A percentile compares a stretch with the other conserved stretches of the same genome.
These are phyloP conservation scores for Paspalum notatum DNA, from an alignment of 176 grass and related monocot species.

Conservation along the genomic window DNA sequence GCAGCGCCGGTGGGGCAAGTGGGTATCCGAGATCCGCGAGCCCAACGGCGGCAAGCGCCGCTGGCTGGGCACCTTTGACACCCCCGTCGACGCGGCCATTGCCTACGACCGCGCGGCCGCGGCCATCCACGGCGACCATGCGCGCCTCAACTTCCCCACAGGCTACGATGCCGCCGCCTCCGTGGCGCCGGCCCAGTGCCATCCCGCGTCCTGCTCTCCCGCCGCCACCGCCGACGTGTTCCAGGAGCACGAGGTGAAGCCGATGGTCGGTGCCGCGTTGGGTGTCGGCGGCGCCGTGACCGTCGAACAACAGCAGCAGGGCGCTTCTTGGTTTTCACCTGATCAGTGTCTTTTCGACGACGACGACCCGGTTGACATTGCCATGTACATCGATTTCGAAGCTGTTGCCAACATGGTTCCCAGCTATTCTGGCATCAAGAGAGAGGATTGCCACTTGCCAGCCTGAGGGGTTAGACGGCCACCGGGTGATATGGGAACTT, in stretches of 20 bases:
- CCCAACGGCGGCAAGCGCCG: conserved; percentile 47
- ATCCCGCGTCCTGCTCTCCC: neutral
- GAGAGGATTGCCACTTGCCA: conserved; percentile 7
- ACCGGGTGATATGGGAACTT: neutral
- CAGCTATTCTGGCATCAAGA: conserved; percentile 5
- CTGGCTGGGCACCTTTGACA: conserved; percentile 73
- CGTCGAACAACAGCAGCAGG: conserved; percentile 7
- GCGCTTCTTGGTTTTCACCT: neutral
- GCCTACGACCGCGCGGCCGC: conserved; percentile 62
- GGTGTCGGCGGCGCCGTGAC: neutral
- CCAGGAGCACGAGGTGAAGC: conserved; percentile 36
- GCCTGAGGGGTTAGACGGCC: conserved; percentile 6
- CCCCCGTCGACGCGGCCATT: conserved; percentile 54
- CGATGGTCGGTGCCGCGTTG: neutral
- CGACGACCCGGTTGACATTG: conserved; percentile 43
- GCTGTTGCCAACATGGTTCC: conserved; percentile 2
- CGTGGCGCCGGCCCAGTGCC: neutral
- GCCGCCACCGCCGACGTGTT: neutral
- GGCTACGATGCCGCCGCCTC: neutral
- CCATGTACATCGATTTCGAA: conserved; percentile 46
- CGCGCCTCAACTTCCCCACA: conserved; percentile 51
- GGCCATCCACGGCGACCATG: conserved; percentile 44
- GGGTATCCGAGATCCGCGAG: conserved; percentile 72
- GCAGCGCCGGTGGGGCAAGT: conserved; percentile 75
- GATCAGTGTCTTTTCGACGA: neutral